phyloP scores from a whole-genome alignment of 257 asterid species.

The Nicotiana noctiflora region DNA sequence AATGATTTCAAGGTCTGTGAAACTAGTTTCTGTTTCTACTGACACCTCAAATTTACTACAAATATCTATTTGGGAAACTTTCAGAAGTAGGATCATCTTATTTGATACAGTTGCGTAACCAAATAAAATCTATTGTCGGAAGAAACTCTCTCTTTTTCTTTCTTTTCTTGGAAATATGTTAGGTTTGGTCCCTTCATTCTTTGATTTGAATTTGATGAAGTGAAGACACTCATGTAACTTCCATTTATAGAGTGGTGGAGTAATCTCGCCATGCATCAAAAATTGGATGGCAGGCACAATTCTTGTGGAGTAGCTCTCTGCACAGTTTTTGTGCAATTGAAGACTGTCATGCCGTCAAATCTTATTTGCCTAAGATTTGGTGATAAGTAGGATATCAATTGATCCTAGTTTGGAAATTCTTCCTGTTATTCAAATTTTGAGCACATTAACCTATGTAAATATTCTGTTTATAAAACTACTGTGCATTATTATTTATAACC shows the following conservation, averaged over 20 bases:
- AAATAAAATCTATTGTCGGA: neutral
- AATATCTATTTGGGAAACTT: neutral
- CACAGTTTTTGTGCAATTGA: neutral
- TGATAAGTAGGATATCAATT: neutral
- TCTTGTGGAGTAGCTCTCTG: neutral
- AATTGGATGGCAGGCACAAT: neutral
- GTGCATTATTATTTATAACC: neutral
- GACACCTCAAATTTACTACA: neutral
- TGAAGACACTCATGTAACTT: neutral
- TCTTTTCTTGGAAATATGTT: neutral
- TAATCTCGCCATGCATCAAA: neutral
- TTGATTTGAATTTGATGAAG: neutral
- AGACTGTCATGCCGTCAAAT: neutral
- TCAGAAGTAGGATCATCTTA: neutral
- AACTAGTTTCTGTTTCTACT: slow-evolving; percentile 5
- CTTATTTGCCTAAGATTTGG: neutral
- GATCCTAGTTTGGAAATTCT: neutral
- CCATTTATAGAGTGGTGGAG: neutral
- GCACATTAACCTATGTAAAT: neutral
- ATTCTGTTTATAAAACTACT: neutral
- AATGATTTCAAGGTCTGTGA: slow-evolving; percentile 62
- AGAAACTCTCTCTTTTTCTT: neutral
- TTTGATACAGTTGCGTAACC: neutral
- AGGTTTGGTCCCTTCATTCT: neutral
- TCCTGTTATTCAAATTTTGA: neutral